Conservation (phyloP, 106 monocot genomes). For the Dioscorea alata region DNA sequence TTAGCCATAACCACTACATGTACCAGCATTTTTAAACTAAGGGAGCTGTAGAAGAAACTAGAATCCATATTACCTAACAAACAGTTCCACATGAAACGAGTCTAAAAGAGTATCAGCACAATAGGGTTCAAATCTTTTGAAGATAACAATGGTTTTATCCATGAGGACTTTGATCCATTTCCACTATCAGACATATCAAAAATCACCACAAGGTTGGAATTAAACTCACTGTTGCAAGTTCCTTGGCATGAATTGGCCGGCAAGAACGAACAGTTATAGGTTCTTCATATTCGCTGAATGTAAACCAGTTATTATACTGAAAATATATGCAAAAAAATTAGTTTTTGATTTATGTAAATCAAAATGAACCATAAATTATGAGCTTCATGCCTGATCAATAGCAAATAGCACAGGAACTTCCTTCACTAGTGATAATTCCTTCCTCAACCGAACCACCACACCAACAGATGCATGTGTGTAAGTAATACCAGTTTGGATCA, state of each 20-base stretch:
- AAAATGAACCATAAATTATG: not conserved
- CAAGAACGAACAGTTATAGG: slow-evolving; percentile 62
- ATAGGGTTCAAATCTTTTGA: no score
- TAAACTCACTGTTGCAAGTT: slow-evolving; percentile 67
- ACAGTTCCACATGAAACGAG: no score
- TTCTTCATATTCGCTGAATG: slow-evolving; percentile 89
- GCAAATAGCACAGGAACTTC: slow-evolving; percentile 93
- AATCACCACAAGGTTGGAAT: no score
- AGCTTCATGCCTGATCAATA: slow-evolving; percentile 68
- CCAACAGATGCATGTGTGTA: slow-evolving; percentile 78
- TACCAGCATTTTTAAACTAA: no score
- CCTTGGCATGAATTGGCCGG: slow-evolving; percentile 81
- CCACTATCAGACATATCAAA: no score
- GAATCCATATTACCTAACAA: no score
- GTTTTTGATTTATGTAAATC: not conserved
- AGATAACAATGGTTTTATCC: no score
- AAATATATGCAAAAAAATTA: slow-evolving; percentile 7
- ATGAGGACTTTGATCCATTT: no score
- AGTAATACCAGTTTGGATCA: slow-evolving; percentile 84
- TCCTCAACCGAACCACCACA: slow-evolving; percentile 79
- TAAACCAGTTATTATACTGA: slow-evolving; percentile 99
- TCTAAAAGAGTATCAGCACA: no score
- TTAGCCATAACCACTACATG: no score
- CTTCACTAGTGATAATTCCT: slow-evolving; percentile 82
- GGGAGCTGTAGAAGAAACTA: no score